These are phyloP conservation scores for Petunia axillaris DNA, from an alignment of 257 asterid species.

Conservation along the genomic window DNA sequence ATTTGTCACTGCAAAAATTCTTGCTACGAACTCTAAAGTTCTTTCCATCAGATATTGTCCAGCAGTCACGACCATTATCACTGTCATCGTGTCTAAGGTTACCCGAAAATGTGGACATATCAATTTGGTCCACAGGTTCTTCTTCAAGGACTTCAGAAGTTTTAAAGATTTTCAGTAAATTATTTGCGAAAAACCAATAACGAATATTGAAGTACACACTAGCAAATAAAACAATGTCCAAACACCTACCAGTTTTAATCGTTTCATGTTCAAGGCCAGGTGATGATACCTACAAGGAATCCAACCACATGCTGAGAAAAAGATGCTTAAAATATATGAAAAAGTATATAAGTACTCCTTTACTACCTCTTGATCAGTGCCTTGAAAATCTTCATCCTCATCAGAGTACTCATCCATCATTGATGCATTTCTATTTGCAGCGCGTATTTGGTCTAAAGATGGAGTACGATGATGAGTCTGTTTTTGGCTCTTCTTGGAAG, in stretches of 20 bases:
- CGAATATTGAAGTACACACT: not conserved
- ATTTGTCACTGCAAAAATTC: conserved; percentile 77
- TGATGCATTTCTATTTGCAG: conserved; percentile 67
- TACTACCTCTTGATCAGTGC: conserved; percentile 75
- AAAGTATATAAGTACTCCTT: conserved; percentile 3
- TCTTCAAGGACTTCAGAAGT: conserved; percentile 50
- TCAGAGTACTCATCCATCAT: conserved; percentile 92
- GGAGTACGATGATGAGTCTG: conserved; percentile 60
- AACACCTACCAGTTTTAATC: conserved; percentile 57
- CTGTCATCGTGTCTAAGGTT: conserved; percentile 75
- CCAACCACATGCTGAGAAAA: conserved; percentile 25
- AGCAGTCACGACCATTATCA: conserved; percentile 89
- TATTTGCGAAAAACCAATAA: not conserved
- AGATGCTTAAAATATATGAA: not conserved
- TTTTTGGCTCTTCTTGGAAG: conserved; percentile 63
- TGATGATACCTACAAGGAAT: conserved; percentile 59
- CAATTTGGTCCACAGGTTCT: conserved; percentile 73
- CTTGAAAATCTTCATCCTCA: conserved; percentile 91
- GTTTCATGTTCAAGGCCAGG: conserved; percentile 59
- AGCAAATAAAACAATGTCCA: conserved; percentile 27
- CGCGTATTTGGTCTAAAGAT: conserved; percentile 79
- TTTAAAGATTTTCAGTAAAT: not conserved
- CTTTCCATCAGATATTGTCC: conserved; percentile 89
- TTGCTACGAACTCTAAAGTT: conserved; percentile 94
- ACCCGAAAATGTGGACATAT: conserved; percentile 86